These are phyloP conservation scores for Marsdenia floribunda DNA, from an alignment of 257 asterid genomes.

Conservation along the genomic window DNA sequence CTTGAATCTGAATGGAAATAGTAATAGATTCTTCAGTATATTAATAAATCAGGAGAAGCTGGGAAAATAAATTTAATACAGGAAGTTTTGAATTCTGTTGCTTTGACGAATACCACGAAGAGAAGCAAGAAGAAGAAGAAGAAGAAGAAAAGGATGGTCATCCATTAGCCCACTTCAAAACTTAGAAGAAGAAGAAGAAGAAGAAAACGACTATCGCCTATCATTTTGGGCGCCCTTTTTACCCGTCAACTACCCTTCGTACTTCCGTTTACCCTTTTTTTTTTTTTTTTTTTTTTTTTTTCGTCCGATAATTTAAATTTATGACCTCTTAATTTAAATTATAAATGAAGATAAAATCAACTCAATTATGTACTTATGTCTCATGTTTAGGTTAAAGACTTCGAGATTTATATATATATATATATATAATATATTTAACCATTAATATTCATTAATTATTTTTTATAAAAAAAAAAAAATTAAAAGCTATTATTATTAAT, in stretches of 20 bases:
- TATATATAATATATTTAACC: too few relatives aligned
- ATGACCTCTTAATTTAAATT: too few relatives aligned
- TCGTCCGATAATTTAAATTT: too few relatives aligned
- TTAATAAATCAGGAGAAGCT: neutral
- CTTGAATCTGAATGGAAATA: neutral
- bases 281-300: too few relatives aligned
- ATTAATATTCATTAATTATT: too few relatives aligned
- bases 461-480: too few relatives aligned
- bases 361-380: too few relatives aligned
- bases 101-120: conserved; percentile 5
- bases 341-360: too few relatives aligned
- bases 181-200: neutral
- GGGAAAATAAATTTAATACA: neutral
- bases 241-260: conserved; percentile 33
- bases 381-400: too few relatives aligned
- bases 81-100: neutral
- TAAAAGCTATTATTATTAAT: too few relatives aligned
- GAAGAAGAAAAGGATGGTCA: conserved; percentile 2
- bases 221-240: conserved; percentile 22
- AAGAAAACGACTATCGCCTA: conserved; percentile 18
- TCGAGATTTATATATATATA: too few relatives aligned
- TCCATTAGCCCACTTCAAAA: conserved; percentile 12
- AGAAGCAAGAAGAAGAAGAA: neutral
- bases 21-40: conserved; percentile 12
- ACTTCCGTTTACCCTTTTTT: neutral